Percentiles rank a stretch among this genome's conserved stretches.
These are phyloP conservation scores for Puccinia horiana DNA, from an alignment of 1,284 basidiomycete genomes.

Conservation along the genomic window DNA sequence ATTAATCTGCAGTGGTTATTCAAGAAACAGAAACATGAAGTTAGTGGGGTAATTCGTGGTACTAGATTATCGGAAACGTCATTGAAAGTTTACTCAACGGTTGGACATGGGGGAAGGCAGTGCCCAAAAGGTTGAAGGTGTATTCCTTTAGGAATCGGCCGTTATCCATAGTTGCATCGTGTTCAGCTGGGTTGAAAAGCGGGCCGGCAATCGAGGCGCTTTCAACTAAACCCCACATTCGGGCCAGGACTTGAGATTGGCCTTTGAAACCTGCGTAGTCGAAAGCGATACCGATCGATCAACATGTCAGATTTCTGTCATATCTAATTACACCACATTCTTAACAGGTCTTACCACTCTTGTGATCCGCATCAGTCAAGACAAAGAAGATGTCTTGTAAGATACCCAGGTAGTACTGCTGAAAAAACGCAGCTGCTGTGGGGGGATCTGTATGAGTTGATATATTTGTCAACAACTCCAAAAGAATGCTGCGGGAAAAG, in stretches of 20 bases:
- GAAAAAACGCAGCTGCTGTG: slow-evolving; percentile 80
- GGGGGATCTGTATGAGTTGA: slow-evolving; percentile 71
- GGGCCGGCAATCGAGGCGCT: slow-evolving; percentile 77
- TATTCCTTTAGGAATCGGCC: slow-evolving; percentile 82
- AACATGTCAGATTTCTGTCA: not conserved
- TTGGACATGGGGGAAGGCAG: slow-evolving; percentile 86
- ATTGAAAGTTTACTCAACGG: slow-evolving; percentile 37
- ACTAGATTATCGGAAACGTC: not conserved
- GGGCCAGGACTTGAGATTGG: slow-evolving; percentile 66
- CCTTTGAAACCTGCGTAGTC: slow-evolving; percentile 56
- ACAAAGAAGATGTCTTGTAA: slow-evolving; percentile 97
- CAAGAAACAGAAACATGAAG: not conserved
- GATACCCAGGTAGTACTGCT: slow-evolving; percentile 88
- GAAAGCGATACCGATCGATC: not conserved
- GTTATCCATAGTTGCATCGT: slow-evolving; percentile 78
- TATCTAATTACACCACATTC: not conserved
- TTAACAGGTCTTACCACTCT: slow-evolving; percentile 67
- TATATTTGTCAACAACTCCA: slow-evolving; percentile 96
- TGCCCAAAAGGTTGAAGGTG: slow-evolving; percentile 78
- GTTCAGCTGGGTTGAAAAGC: slow-evolving; percentile 63
- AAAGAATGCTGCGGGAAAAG: slow-evolving; percentile 66
- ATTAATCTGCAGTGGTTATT: slow-evolving; percentile 60
- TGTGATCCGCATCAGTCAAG: slow-evolving; percentile 95
- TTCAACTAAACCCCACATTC: slow-evolving; percentile 92
- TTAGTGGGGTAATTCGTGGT: not conserved